Conservation (phyloP, 2,329 filamentous ascomycete species). For the Kalmusia sp. region DNA sequence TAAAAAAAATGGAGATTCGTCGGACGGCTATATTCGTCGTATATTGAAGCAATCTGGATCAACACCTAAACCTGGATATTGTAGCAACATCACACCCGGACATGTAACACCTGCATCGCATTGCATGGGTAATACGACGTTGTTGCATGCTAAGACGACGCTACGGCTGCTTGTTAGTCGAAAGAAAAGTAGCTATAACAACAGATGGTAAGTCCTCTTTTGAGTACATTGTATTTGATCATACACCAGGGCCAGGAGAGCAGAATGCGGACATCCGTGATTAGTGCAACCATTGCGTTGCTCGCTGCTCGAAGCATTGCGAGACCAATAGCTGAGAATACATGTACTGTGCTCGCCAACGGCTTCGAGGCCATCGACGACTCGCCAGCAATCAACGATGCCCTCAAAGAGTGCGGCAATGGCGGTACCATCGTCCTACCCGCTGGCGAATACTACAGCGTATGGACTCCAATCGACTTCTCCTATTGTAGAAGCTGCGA, state of each 20-base stretch:
- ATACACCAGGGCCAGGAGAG: not conserved
- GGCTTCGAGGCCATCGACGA: constrained; percentile 49
- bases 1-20: too few relatives aligned
- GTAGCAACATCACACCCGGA: not conserved
- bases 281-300: not conserved
- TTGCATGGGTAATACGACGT: not conserved
- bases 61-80: not conserved
- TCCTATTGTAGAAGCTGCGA: constrained; percentile 51
- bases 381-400: constrained; percentile 51
- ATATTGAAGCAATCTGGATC: constrained; percentile 4
- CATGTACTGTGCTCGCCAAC: constrained; percentile 42
- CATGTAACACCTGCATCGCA: constrained; percentile 5
- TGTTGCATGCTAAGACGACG: not conserved
- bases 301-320: not conserved
- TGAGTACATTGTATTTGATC: too few relatives aligned
- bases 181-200: not conserved
- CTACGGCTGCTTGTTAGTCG: too few relatives aligned
- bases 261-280: not conserved
- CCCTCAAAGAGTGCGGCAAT: constrained; percentile 50
- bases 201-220: too few relatives aligned
- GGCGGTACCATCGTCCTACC: constrained; percentile 57
- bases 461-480: constrained; percentile 52
- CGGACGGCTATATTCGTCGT: not conserved
- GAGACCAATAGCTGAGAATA: constrained; percentile 9
- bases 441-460: constrained; percentile 48